Conservation (phyloP, 1,284 basidiomycete genomes). For the Kalmanozyma brasiliensis region DNA sequence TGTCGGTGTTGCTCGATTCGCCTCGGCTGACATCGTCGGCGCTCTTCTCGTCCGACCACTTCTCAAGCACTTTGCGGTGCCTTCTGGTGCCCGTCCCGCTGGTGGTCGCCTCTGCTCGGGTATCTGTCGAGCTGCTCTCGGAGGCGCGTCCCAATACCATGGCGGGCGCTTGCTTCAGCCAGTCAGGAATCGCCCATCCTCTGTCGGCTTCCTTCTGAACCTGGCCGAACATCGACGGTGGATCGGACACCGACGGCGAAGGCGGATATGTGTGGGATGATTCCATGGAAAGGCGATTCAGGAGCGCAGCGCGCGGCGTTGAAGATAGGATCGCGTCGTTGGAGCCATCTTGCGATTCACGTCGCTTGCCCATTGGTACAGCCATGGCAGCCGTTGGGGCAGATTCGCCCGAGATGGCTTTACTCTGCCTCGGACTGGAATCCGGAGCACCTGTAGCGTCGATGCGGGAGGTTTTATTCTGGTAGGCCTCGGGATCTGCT, state of each 20-base stretch:
- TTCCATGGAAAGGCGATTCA: conserved; percentile 39
- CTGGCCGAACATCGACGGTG: conserved; percentile 35
- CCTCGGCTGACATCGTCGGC: conserved; percentile 20
- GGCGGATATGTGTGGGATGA: conserved; percentile 45
- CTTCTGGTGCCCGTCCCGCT: neutral
- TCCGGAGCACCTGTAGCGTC: no score
- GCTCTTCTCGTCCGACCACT: conserved; percentile 29
- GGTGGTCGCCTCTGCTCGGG: neutral
- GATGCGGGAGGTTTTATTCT: no score
- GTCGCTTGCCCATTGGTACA: conserved; percentile 14
- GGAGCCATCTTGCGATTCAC: conserved; percentile 23
- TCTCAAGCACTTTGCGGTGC: conserved; percentile 42
- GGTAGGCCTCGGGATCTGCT: neutral
- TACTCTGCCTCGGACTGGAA: no score
- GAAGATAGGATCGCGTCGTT: conserved; percentile 21
- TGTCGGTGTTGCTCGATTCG: conserved; percentile 24
- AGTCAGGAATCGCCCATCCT: conserved; percentile 46
- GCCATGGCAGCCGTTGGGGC: conserved; percentile 11
- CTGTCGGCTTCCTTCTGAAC: conserved; percentile 43
- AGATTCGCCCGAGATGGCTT: neutral
- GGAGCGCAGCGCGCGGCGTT: conserved; percentile 28
- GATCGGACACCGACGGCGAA: conserved; percentile 32
- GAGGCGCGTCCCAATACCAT: conserved; percentile 26
- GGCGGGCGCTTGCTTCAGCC: conserved; percentile 42
- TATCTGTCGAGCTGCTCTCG: conserved; percentile 1